These are phyloP conservation scores for Rhododendron vialii DNA, from an alignment of 148 eudicot species.

Conservation along the genomic window DNA sequence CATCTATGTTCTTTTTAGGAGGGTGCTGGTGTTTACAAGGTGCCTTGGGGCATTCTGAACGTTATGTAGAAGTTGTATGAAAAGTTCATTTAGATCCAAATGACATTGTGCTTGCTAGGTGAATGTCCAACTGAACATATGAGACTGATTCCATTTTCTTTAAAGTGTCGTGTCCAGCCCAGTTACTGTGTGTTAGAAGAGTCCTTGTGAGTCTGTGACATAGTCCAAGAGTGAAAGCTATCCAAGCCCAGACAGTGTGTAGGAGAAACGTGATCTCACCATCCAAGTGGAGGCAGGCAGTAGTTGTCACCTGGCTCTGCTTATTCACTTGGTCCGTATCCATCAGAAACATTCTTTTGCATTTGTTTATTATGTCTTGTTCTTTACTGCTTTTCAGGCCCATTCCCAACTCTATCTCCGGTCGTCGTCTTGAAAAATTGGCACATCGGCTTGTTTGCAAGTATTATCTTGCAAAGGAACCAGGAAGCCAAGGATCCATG, in stretches of 20 bases:
- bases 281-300: neutral
- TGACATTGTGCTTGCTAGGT: neutral
- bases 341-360: neutral
- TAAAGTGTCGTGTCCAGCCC: neutral
- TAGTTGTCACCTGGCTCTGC: neutral
- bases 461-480: slow-evolving; percentile 8
- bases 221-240: neutral
- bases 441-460: slow-evolving; percentile 19
- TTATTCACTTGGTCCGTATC: neutral
- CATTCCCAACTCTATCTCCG: slow-evolving; percentile 13
- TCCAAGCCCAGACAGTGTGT: neutral
- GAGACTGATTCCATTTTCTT: neutral
- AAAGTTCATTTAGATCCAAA: neutral
- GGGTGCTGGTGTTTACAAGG: neutral
- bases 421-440: slow-evolving; percentile 13
- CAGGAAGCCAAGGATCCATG: neutral
- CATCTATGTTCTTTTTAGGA: neutral
- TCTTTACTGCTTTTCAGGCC: slow-evolving; percentile 17
- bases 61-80: neutral
- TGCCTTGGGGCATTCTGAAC: neutral
- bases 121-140: neutral
- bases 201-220: neutral
- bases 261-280: neutral
- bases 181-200: neutral
- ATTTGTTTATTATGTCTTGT: neutral